Evolutionary conservation across 164 flowering plant genomes (phyloP), one percentile per base, ranked within the genome.

Genomic region (Dillenia suffruticosa): DNA sequence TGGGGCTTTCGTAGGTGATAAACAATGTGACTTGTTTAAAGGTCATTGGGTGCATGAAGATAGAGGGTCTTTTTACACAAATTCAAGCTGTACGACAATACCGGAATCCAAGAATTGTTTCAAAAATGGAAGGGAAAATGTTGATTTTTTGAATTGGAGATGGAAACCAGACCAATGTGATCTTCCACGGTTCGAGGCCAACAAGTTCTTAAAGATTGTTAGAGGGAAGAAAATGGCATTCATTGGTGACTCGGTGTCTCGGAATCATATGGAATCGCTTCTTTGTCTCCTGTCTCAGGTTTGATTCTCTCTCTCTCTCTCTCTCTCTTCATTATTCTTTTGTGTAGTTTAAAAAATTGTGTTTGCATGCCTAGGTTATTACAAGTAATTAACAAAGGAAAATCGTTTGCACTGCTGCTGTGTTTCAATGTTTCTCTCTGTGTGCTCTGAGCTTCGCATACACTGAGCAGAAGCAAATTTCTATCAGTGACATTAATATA

Each of bases 201-300:
- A 48, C 46, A 12, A 13, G 2, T 81, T 81, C 14, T 43, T 81
- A 44, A 44, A 19, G 10, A 46, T 67, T 15, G 63, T 75, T 10
- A 40, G 69, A 12, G 82, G 79, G 1, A 81, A 79, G 64, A 77
- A 69, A 43, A 43, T 81, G 47, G 83, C 76, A 1, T 83, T 83
- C 44, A 51, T 83, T 32, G 88, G 85, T 6, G 88, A 83, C 54
- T 83, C 88, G 1, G 77, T 81, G 46, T 74, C 88, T 10, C 59
- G 85, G 32, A 83, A 83, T 65, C 85, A 83, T 14, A 56, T 81
- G 77, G 85, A 81, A 50, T 83, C 88, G 8, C 80, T 83, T n/a
- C 76, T 81, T 14, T 83, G 88, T 51, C 71, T 79, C 45, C 49
- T 83, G 57, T 79, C 88, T 13, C 69, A 66, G 77, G 87, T 77